Percentiles rank a stretch among this genome's conserved stretches.
Evolutionary conservation across 805 yeast species (phyloP).

Genomic region (Sporopachydermia lactativora): DNA sequence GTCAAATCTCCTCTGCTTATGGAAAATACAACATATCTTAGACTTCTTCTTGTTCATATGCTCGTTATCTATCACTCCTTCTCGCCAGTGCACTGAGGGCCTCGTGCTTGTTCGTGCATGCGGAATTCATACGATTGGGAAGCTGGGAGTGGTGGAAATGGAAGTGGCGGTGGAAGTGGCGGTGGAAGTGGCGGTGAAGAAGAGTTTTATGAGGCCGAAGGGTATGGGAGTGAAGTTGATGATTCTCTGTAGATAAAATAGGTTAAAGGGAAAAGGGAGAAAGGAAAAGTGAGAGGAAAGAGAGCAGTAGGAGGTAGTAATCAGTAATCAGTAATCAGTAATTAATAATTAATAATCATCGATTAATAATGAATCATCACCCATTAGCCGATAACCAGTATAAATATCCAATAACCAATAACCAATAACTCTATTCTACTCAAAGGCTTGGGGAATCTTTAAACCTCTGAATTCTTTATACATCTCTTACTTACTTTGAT

Average conservation of each 20-base stretch:
- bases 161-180: background rate
- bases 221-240: slow-evolving; percentile 4
- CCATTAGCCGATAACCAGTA: too few species aligned
- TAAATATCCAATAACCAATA: too few species aligned
- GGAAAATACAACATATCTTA: slow-evolving; percentile 66
- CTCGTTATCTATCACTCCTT: slow-evolving; percentile 84
- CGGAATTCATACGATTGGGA: background rate
- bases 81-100: slow-evolving; percentile 66
- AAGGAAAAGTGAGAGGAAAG: too few species aligned
- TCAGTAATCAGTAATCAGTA: too few species aligned
- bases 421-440: too few species aligned
- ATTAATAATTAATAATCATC: too few species aligned
- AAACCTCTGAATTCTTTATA: too few species aligned
- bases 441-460: too few species aligned
- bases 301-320: too few species aligned
- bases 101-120: background rate
- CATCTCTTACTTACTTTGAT: too few species aligned
- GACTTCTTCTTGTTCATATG: slow-evolving; percentile 78
- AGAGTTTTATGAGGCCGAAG: background rate
- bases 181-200: background rate
- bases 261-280: too few species aligned
- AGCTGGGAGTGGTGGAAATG: background rate
- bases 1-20: slow-evolving; percentile 22
- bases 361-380: too few species aligned
- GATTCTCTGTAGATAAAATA: background rate